Conservation (phyloP, 179 eudicot genomes). For the Vitellaria paradoxa region DNA sequence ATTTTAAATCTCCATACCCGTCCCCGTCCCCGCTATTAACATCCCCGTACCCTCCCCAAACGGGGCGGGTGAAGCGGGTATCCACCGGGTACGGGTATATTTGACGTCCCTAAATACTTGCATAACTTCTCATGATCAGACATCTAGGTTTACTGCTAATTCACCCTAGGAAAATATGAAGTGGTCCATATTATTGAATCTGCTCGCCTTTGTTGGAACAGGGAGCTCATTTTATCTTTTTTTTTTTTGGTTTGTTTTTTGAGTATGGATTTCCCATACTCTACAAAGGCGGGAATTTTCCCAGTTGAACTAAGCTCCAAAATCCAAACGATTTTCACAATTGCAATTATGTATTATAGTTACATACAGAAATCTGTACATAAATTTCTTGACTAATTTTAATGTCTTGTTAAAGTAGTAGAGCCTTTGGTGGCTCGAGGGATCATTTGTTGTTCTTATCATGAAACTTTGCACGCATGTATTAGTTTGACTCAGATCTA, state of each 20-base stretch:
- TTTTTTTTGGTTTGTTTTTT: no score
- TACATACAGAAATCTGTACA: neutral
- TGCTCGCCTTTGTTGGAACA: neutral
- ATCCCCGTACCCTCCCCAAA: no score
- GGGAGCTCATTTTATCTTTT: neutral
- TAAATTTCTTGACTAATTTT: neutral
- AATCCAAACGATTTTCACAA: neutral
- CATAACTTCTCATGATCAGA: neutral
- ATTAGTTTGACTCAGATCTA: neutral
- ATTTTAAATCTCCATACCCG: no score
- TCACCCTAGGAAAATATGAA: neutral
- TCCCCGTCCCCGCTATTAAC: no score
- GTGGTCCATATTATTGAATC: neutral
- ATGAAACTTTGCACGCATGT: neutral
- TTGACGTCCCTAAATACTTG: no score
- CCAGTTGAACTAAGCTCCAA: neutral
- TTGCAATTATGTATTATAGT: neutral
- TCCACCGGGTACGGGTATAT: no score
- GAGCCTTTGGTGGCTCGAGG: neutral
- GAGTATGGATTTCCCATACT: no score
- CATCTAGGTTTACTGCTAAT: neutral
- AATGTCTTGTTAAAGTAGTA: neutral
- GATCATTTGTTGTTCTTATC: neutral
- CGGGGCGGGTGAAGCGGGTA: no score
- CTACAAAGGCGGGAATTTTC: no score